phyloP scores from a whole-genome alignment of 169 alveolate genomes.

The Cryptosporidium meleagridis region DNA sequence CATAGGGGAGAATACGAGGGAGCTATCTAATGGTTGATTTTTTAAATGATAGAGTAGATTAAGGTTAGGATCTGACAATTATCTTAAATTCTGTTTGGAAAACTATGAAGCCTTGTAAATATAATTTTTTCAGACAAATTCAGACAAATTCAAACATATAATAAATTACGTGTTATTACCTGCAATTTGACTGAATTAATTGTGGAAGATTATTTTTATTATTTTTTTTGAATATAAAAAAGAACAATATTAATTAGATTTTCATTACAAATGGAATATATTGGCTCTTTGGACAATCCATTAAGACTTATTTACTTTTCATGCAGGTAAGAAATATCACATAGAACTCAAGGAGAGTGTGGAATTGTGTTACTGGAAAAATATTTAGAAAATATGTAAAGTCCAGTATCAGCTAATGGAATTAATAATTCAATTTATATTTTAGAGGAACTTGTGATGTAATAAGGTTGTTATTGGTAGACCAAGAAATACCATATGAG shows the following conservation, averaged over 20 bases:
- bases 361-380: neutral
- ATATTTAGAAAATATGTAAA: neutral
- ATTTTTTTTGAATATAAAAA: neutral
- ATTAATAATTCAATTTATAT: neutral
- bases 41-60: neutral
- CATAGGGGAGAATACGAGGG: neutral
- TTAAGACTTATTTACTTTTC: conserved; percentile 52
- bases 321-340: conserved; percentile 36
- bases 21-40: neutral
- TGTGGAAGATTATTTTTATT: neutral
- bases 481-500: conserved; percentile 62
- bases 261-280: conserved; percentile 12
- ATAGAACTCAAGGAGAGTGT: neutral
- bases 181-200: neutral
- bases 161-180: neutral
- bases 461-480: conserved; percentile 37
- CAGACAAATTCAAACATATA: neutral
- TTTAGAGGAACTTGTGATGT: conserved; percentile 72
- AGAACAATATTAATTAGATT: neutral
- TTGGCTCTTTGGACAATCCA: conserved; percentile 29
- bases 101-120: neutral
- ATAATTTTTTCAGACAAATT: neutral
- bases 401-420: neutral
- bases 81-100: neutral
- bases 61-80: neutral